These are phyloP conservation scores for Aureobasidium subglaciale DNA, from an alignment of 2,329 filamentous ascomycete genomes.

Conservation along the genomic window DNA sequence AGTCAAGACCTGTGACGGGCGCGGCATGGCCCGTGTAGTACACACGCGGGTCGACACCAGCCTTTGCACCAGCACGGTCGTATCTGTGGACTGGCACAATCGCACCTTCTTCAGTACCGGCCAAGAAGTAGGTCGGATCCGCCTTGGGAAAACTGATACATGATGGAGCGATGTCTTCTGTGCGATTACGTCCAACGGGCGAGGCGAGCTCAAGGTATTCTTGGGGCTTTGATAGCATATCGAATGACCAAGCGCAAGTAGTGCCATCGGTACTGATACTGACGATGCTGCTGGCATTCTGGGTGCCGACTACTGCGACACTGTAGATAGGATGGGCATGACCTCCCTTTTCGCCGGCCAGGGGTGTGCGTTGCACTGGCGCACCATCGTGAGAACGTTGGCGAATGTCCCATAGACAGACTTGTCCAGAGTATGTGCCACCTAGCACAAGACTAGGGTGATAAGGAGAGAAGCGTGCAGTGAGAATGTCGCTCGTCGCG, in stretches of 20 bases:
- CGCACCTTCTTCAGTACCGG: constrained; percentile 91
- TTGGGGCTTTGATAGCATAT: constrained; percentile 95
- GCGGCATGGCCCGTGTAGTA: constrained; percentile 86
- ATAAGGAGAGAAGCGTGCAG: constrained; percentile 96
- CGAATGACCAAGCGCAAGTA: constrained; percentile 94
- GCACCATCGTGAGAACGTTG: constrained; percentile 54
- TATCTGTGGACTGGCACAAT: constrained; percentile 97
- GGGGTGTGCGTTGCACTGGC: constrained; percentile 90
- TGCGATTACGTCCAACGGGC: constrained; percentile 60
- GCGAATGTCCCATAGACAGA: constrained; percentile 93
- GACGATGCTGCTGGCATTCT: constrained; percentile 98
- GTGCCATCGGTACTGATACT: constrained; percentile 95
- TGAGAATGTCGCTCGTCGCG: constrained; percentile 88
- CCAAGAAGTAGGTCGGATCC: constrained; percentile 95
- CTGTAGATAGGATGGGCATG: constrained; percentile 97
- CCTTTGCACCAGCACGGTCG: constrained; percentile 93
- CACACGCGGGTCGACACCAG: constrained; percentile 82
- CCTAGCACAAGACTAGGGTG: constrained; percentile 95
- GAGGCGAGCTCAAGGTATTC: constrained; percentile 84
- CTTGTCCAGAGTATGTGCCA: constrained; percentile 92
- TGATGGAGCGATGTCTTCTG: constrained; percentile 89
- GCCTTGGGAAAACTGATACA: constrained; percentile 91
- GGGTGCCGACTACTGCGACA: constrained; percentile 90
- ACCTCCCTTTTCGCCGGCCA: constrained; percentile 71
- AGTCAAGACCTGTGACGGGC: constrained; percentile 92